A percentile compares a stretch with the other conserved stretches of the same genome.
These are phyloP conservation scores for Candida montana DNA, from an alignment of 805 yeast genomes.

Conservation along the genomic window DNA sequence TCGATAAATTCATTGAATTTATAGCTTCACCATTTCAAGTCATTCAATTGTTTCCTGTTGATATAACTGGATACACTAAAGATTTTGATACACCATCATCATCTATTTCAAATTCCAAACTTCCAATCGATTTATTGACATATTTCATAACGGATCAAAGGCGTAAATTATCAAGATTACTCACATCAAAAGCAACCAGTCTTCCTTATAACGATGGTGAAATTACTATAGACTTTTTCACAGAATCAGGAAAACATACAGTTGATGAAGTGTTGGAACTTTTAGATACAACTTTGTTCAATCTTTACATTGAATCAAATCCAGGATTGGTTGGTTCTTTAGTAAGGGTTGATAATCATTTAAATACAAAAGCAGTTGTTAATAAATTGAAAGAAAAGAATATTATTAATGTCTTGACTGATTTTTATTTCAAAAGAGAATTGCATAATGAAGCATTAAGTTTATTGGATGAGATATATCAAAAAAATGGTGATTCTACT, in stretches of 20 bases:
- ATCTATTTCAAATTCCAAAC: background rate
- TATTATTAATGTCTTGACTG: conserved; percentile 64
- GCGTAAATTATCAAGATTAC: conserved; percentile 35
- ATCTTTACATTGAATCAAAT: conserved; percentile 62
- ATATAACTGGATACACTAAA: conserved; percentile 19
- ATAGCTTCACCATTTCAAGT: conserved; percentile 57
- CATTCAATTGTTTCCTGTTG: conserved; percentile 39
- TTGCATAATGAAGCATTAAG: conserved; percentile 64
- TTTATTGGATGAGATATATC: conserved; percentile 40
- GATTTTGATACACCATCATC: background rate
- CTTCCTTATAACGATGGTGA: conserved; percentile 13
- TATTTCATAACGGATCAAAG: conserved; percentile 44
- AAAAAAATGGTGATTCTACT: conserved; percentile 11
- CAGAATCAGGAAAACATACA: conserved; percentile 10
- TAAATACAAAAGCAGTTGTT: conserved; percentile 62
- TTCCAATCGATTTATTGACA: conserved; percentile 23
- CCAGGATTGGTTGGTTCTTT: conserved; percentile 79
- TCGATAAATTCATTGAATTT: conserved; percentile 42
- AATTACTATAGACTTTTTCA: conserved; percentile 14
- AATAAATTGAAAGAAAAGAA: conserved; percentile 41
- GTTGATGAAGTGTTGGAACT: conserved; percentile 36
- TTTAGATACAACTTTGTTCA: conserved; percentile 76
- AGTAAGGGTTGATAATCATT: conserved; percentile 66
- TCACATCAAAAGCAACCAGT: conserved; percentile 10
- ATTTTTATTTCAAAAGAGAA: conserved; percentile 62